Base-by-base conservation (phyloP, 2,329 filamentous ascomycete species). In the Tolypocladium nubicola region DNA sequence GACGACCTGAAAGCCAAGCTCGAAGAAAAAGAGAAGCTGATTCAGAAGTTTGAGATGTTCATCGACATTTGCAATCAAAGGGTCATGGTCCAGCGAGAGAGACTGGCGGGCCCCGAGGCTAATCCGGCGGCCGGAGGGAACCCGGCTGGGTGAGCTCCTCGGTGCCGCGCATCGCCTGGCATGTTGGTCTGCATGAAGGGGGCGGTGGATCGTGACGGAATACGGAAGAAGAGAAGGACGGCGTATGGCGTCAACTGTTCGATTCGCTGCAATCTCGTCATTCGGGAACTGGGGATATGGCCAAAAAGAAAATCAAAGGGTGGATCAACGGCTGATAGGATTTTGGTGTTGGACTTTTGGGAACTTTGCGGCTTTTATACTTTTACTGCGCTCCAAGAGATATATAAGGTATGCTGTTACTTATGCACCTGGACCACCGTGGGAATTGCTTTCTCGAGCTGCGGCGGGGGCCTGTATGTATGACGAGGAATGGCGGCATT, bases 1-100 rank as follows among this genome's bases (percentile, higher is more conserved):
- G 81, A 81, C 19, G 76, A 77, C 1, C 69, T 87, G 57, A 82
- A 83, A 63, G 74, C 77, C 57, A 77, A 83, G 64, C 68, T 92
- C 19, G 79, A 78, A 45, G 82, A 87, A 59, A 86, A 86, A 68
- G 81, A 85, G 59, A 77, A 79, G 64, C 77, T 80, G 59, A 86
- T 87, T 57, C 70, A 78, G 60, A 83, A 80, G 65, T 87, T 86
- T 62, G 83, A 87, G 69, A 84, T 84, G 79, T 87, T 87, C 56
- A 86, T 87, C 64, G 84, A 87, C 68, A 85, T 87, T 56, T 86
- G 83, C 67, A 87, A 87, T 63, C 77, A 85, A 66, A 74, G 84
- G 54, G 83, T 86, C 60, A 86, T 86, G 75, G 75, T 85, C 56
- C 81, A 84, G 67, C 73, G 82, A 54, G 79, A 83, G 64, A 75